Evolutionary conservation across 768 basidiomycete genomes (phyloP), one percentile per base, ranked within the genome.

Genomic region (Obba rivulosa): DNA sequence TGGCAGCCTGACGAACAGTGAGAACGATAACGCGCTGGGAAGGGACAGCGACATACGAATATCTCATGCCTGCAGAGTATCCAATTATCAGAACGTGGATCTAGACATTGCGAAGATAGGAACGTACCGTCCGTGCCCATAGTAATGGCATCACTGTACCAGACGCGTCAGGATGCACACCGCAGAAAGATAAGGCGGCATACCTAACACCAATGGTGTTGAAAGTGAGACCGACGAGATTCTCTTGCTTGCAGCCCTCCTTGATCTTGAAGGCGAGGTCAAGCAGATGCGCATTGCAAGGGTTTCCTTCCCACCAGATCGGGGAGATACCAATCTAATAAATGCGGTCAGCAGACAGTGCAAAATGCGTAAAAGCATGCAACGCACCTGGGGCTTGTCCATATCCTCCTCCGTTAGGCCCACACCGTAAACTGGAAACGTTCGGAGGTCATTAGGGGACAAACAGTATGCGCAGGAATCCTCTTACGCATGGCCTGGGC

Each of bases 221-320:
- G 66, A 91, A 92, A 28, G 81, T 84, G 35, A 92, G 68, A 2
- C 90, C 91, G 38, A 92, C 80, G 34, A 92, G 71, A 36, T 81
- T 87, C 57, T 92, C 88, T 50, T 85, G 79, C 56, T 78, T 76
- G 66, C 90, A 92, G 11, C 89, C 91, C 48, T 85, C 78, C 63
- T 92, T 92, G 57, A 92, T 80, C 53, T 81, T 80, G 57, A 80
- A 77, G 14, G 84, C 87, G 20, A 93, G 76, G 45, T 88, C 86
- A 51, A 90, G 81, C 87, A 91, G 75, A 61, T 92, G 89, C 40
- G 74, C 75, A 60, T 93, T 93, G 63, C 91, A 93, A 3, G 90
- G 89, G 62, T 92, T 92, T 34, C 89, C 89, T 76, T 92, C 90
- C 88, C 89, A 93, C 90, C 90, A 93, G 45, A 92, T 76, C 3